Percentiles rank a stretch among this genome's conserved stretches.
phyloP scores from a whole-genome alignment of 2,329 filamentous ascomycete genomes.

The Aspergillus viridinutans region DNA sequence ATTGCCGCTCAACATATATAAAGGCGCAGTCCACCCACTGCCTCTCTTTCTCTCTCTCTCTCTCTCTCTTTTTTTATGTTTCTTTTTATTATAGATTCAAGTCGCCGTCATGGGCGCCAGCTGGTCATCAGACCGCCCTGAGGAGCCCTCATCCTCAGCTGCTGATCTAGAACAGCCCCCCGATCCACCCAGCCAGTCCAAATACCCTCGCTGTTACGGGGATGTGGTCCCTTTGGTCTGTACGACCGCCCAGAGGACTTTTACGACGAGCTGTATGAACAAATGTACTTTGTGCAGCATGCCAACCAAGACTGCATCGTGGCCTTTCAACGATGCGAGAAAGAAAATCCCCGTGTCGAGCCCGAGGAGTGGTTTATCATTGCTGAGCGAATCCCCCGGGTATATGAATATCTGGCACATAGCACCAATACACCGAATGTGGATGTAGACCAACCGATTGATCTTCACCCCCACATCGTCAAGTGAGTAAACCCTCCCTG shows the following conservation, averaged over 20 bases:
- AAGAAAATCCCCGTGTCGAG: slow-evolving; percentile 3
- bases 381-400: slow-evolving; percentile 3
- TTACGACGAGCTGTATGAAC: slow-evolving; percentile 2
- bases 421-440: neutral
- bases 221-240: slow-evolving; percentile 3
- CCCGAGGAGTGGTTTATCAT: slow-evolving; percentile 5
- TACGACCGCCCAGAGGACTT: slow-evolving; percentile 1
- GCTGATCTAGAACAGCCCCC: slow-evolving; percentile 1
- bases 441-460: slow-evolving; percentile 2
- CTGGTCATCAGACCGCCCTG: slow-evolving; percentile 1
- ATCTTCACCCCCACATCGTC: slow-evolving; percentile 1
- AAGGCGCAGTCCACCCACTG: neutral
- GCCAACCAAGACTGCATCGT: slow-evolving; percentile 2
- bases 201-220: slow-evolving; percentile 1
- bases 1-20: slow-evolving; percentile 2
- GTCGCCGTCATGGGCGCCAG: neutral
- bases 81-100: neutral
- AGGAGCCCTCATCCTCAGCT: neutral
- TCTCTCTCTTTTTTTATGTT: neutral
- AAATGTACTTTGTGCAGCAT: slow-evolving; percentile 5
- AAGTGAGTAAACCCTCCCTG: neutral
- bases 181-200: slow-evolving; percentile 2
- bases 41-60: neutral
- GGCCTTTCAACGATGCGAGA: slow-evolving; percentile 1
- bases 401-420: slow-evolving; percentile 5